A percentile compares a stretch with the other conserved stretches of the same genome.
Conservation (phyloP, 192 early-diverging fungal genomes). For the Rhizoclosmatium sp. region DNA sequence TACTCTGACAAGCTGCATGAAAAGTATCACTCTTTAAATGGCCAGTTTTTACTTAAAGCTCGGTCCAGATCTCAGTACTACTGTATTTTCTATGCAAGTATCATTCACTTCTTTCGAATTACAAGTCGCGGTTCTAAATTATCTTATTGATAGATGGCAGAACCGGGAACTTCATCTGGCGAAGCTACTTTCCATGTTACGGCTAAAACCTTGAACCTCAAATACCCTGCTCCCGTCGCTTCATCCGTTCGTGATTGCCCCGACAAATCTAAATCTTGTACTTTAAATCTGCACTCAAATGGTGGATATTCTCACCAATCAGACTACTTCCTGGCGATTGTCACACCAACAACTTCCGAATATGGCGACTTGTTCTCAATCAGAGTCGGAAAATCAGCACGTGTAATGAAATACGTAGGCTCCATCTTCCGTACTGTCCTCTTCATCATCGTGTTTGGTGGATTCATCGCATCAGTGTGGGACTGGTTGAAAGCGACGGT, state of each 20-base stretch:
- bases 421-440: slow-evolving; percentile 1
- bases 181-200: slow-evolving; percentile 12
- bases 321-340: slow-evolving; percentile 9
- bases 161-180: slow-evolving; percentile 4
- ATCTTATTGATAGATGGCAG: slow-evolving; percentile 10
- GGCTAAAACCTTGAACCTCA: slow-evolving; percentile 2
- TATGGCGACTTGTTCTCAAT: slow-evolving; percentile 24
- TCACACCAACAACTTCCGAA: background rate
- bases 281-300: background rate
- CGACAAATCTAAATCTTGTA: background rate
- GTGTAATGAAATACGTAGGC: background rate
- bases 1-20: slow-evolving; percentile 12
- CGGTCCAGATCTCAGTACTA: background rate
- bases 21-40: background rate
- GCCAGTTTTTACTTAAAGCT: background rate
- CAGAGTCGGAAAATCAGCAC: background rate
- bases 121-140: no score
- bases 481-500: background rate
- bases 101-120: background rate
- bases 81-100: slow-evolving; percentile 17
- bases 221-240: background rate
- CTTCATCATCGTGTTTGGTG: slow-evolving; percentile 16
- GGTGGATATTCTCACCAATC: background rate
- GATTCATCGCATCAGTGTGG: slow-evolving; percentile 5
- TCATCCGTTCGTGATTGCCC: background rate